phyloP scores from a whole-genome alignment of 345 rosid species.

The Lepidium didymum region DNA sequence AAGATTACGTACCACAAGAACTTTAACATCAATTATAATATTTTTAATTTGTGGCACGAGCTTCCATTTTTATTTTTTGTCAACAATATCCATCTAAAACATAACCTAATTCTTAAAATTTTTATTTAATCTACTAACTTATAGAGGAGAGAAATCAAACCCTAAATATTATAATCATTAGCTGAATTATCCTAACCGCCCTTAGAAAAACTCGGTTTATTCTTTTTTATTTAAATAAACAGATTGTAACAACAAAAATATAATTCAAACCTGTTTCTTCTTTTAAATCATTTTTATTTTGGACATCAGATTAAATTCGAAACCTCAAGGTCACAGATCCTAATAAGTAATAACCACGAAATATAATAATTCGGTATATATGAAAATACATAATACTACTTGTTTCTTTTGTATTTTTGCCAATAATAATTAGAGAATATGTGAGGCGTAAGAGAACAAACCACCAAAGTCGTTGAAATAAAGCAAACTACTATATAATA shows the following conservation, averaged over 20 bases:
- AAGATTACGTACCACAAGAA: not conserved
- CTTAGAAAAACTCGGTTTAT: no score
- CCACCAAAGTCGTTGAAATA: slow-evolving; percentile 2
- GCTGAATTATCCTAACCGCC: no score
- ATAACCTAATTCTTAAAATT: no score
- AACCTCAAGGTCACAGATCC: slow-evolving; percentile 5
- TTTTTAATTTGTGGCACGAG: not conserved
- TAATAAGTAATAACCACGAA: not conserved
- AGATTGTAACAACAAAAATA: not conserved
- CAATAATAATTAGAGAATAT: not conserved
- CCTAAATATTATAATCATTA: no score
- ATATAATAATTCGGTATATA: not conserved
- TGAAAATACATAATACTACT: no score
- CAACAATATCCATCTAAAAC: no score
- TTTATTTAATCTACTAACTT: no score
- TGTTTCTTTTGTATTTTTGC: not conserved
- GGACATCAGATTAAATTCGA: not conserved
- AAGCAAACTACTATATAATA: not conserved
- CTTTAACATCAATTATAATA: not conserved
- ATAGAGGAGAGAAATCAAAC: no score
- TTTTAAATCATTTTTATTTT: not conserved
- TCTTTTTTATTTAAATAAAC: not conserved
- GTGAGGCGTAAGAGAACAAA: slow-evolving; percentile 12
- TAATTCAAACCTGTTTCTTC: not conserved
- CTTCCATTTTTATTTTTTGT: no score